Evolutionary conservation across 2,329 filamentous ascomycete species (phyloP), one percentile per base, ranked within the genome.

Genomic region (Aspergillus fructus): DNA sequence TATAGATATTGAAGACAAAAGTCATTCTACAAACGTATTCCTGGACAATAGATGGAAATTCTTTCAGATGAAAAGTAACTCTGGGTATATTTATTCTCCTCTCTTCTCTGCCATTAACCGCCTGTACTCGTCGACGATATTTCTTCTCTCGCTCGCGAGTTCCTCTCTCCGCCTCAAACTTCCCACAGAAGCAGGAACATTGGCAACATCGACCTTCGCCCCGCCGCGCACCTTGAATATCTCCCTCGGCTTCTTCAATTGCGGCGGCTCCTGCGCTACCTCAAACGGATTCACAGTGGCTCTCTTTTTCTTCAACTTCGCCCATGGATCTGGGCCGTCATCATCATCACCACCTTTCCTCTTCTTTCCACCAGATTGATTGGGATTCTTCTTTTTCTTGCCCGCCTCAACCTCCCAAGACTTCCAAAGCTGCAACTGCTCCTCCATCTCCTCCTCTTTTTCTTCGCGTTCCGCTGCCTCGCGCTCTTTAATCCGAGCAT

Each of bases 291-390:
- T 78, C 27, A 52, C 54, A 61, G 56, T 55, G 68, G 67, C 51
- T 70, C 69, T 34, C 67, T 70, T 52, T 24, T 84, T 86, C 56
- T 88, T 88, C 63, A 96, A 74, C 60, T 85, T 85, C 43, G 84
- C 86, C 91, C 91, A 96, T 1, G 91, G 90, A 72, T 93, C 90
- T 45, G 88, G 86, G 9, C 86, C 84, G 51, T 86, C 82, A 42
- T 82, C 46, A 12, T 50, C 27, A 15, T 70, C 76, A 4, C 53
- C 66, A 57, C 78, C 77, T 15, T 67, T 76, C 75, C 64, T 77
- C 67, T 65, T 70, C 48, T 74, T 80, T 15, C 58, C 59, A 3
- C 45, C 37, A 42, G 24, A 24, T 8, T 37, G 23, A 3, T 76
- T 66, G 76, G 47, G 47, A n/a, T 64, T 78, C 73, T 68, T 77